Evolutionary conservation across 352 stramenopile genomes (phyloP).

Genomic region (Phytophthora nicotianae): DNA sequence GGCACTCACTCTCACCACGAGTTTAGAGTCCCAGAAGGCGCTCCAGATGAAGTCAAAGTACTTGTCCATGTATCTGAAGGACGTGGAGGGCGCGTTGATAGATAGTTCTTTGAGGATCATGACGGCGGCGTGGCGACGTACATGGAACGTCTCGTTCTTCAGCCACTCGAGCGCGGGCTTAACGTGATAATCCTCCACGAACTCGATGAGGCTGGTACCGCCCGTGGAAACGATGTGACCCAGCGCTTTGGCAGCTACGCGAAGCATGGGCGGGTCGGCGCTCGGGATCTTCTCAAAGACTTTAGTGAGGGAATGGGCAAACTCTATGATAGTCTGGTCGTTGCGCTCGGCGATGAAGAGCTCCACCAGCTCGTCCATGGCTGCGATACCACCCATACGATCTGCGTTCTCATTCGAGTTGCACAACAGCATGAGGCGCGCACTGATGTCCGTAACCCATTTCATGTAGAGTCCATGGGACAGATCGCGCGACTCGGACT

Average conservation of each 20-base stretch:
- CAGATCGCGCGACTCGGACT: conserved; percentile 86
- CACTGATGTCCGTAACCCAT: conserved; percentile 84
- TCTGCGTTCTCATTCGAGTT: conserved; percentile 80
- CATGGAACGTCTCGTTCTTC: conserved; percentile 90
- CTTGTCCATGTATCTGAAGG: conserved; percentile 88
- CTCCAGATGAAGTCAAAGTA: conserved; percentile 93
- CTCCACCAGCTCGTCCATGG: conserved; percentile 90
- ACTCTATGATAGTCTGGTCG: conserved; percentile 91
- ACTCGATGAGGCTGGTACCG: conserved; percentile 87
- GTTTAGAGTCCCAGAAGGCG: conserved; percentile 85
- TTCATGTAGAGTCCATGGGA: conserved; percentile 88
- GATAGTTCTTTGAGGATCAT: conserved; percentile 89
- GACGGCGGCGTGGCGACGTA: conserved; percentile 83
- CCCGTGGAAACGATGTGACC: conserved; percentile 89
- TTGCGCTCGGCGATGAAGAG: conserved; percentile 90
- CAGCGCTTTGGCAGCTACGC: conserved; percentile 75
- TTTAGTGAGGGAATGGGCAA: conserved; percentile 85
- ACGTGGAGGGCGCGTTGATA: conserved; percentile 85
- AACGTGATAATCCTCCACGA: conserved; percentile 90
- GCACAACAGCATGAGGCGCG: conserved; percentile 84
- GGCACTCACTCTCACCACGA: conserved; percentile 79
- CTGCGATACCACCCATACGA: conserved; percentile 84
- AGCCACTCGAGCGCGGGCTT: conserved; percentile 88
- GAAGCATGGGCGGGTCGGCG: conserved; percentile 73
- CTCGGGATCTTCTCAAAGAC: conserved; percentile 89